These are phyloP conservation scores for Pyricularia sp. DNA, from an alignment of 2,329 filamentous ascomycete species.

Conservation along the genomic window DNA sequence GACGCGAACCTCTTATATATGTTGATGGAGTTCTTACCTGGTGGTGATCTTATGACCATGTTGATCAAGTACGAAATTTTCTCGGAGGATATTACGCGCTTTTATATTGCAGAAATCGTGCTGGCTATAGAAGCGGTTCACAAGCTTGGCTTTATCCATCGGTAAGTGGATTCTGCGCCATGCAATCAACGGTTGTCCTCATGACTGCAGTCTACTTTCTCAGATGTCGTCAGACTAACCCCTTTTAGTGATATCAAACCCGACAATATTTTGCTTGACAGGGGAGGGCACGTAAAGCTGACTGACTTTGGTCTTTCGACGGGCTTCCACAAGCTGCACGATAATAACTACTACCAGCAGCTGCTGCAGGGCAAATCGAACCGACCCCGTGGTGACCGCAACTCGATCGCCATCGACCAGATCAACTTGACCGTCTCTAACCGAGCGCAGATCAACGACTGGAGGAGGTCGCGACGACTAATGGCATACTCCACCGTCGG, in stretches of 20 bases:
- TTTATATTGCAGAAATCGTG: slow-evolving; percentile 98
- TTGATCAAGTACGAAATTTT: slow-evolving; percentile 99
- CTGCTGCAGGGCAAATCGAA: slow-evolving; percentile 70
- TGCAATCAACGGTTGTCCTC: not conserved
- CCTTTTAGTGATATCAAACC: slow-evolving; percentile 71
- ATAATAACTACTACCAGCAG: slow-evolving; percentile 97
- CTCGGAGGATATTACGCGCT: slow-evolving; percentile 93
- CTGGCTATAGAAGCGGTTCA: slow-evolving; percentile 98
- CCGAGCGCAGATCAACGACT: slow-evolving; percentile 95
- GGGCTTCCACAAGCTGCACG: slow-evolving; percentile 93
- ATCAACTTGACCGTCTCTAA: slow-evolving; percentile 98
- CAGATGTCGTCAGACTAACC: not conserved
- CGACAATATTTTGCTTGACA: slow-evolving; percentile 93
- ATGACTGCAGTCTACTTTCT: not conserved
- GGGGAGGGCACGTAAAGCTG: slow-evolving; percentile 92
- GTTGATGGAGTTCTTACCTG: slow-evolving; percentile 98
- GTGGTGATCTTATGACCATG: slow-evolving; percentile 99
- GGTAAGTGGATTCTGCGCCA: slow-evolving; percentile 43
- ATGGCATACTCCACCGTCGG: slow-evolving; percentile 98
- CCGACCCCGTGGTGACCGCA: slow-evolving; percentile 60
- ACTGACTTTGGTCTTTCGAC: slow-evolving; percentile 97
- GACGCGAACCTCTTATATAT: slow-evolving; percentile 94
- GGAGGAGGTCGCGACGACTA: slow-evolving; percentile 86
- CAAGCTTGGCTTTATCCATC: slow-evolving; percentile 94
- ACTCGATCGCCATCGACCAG: slow-evolving; percentile 91